Base-by-base conservation (phyloP, 2,329 filamentous ascomycete species). In the Paracoccidioides brasiliensis region DNA sequence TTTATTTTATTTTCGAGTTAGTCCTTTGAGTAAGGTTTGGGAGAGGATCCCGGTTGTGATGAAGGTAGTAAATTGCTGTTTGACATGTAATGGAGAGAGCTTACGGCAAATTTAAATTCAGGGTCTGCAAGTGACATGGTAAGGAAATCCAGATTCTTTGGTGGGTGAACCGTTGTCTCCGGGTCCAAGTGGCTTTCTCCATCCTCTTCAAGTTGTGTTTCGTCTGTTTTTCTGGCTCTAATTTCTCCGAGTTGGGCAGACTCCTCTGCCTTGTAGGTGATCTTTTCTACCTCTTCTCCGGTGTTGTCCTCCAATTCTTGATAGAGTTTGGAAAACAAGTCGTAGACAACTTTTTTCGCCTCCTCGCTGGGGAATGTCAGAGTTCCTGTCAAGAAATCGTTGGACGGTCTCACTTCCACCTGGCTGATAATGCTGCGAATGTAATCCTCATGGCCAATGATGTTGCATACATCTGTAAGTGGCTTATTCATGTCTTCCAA, bases 61-160 rank as follows among this genome's bases (percentile, higher is more conserved):
- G 12, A 32, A 7, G 32, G 9, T 6, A 12, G 12, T 5, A n/a
- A 3, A 33, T 33, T 7, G 9, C 10, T 9, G 5, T n/a, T 22
- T 51, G 38, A 32, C 2, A 30, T 53, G 9, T 35, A 49, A 12
- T 35, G 8, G 41, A 6, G 15, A 42, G 40, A 58, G 77, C 84
- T 60, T 79, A 93, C 88, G 56, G 83, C 81, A 74, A 93, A 90
- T 67, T 87, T 89, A 60, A 86, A 66, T 43, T 74, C 69, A 1
- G 75, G 70, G 61, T 88, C 78, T 15, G 72, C 67, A 33, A 93
- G 67, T 3, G 78, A 71, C 12, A 83, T 69, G 5, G 70, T 63
- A 66, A 81, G 79, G 82, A 83, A 88, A 54, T 74, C 74, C 9
- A 69, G 63, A 57, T 79, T 76, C 51, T 43, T 55, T n/a, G 60